These are phyloP conservation scores for Pestalotiopsis sp. DNA, from an alignment of 2,329 filamentous ascomycete species.

Conservation along the genomic window DNA sequence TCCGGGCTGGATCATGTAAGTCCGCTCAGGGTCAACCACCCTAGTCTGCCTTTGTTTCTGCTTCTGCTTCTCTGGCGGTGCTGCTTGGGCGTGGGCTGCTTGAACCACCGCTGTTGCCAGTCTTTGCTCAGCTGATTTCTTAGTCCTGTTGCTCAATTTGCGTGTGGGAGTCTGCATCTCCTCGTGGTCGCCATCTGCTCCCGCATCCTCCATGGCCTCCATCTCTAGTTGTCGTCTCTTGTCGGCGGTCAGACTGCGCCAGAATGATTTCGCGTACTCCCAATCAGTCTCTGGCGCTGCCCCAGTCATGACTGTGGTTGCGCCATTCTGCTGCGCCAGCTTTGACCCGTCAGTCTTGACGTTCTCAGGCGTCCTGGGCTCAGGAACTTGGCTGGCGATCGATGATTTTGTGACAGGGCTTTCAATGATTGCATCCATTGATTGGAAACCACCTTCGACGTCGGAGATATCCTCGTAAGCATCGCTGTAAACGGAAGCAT, in stretches of 20 bases:
- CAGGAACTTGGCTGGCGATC: constrained; percentile 28
- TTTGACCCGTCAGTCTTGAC: constrained; percentile 7
- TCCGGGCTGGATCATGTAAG: constrained; percentile 27
- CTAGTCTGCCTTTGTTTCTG: constrained; percentile 28
- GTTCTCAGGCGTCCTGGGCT: constrained; percentile 10
- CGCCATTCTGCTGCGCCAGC: background rate
- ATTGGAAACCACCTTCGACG: constrained; percentile 63
- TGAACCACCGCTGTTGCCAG: constrained; percentile 17
- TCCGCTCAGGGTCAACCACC: constrained; percentile 15
- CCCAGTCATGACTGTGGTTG: background rate
- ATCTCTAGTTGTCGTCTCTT: constrained; percentile 64
- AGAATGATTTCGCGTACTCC: constrained; percentile 70
- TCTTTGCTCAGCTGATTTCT: constrained; percentile 43
- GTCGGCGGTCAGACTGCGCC: constrained; percentile 66
- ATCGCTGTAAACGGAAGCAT: constrained; percentile 69
- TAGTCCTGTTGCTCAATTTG: constrained; percentile 33
- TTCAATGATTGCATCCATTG: constrained; percentile 72
- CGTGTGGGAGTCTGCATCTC: constrained; percentile 29
- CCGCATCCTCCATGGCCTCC: constrained; percentile 58
- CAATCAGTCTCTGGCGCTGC: constrained; percentile 47
- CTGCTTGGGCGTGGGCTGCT: constrained; percentile 14
- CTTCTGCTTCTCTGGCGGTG: constrained; percentile 21
- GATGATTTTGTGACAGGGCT: constrained; percentile 56
- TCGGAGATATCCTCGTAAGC: constrained; percentile 75
- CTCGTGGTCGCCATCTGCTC: constrained; percentile 47